Evolutionary conservation across 1,284 basidiomycete genomes (phyloP).

Genomic region (Boletellus sp.): DNA sequence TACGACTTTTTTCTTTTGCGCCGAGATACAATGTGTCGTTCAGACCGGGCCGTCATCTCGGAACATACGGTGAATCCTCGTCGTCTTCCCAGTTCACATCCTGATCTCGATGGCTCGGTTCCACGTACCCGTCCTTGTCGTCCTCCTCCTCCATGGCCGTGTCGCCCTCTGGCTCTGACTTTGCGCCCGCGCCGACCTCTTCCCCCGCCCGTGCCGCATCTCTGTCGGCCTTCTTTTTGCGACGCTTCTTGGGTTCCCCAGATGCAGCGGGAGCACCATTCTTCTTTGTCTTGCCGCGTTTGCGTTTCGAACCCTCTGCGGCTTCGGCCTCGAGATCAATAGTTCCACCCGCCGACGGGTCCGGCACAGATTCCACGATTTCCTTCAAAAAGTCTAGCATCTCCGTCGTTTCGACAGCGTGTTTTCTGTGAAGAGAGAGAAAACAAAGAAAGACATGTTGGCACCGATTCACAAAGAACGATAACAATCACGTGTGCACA

Average conservation of each 20-base stretch:
- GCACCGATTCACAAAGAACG: not conserved
- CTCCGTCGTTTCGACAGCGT: slow-evolving; percentile 85
- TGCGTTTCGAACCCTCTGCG: slow-evolving; percentile 49
- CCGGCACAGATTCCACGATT: slow-evolving; percentile 86
- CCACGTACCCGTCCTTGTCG: slow-evolving; percentile 26
- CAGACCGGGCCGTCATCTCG: slow-evolving; percentile 22
- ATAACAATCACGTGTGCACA: not conserved
- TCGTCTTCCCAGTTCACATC: slow-evolving; percentile 27
- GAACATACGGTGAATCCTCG: slow-evolving; percentile 33
- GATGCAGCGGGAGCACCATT: slow-evolving; percentile 33
- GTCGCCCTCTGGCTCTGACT: slow-evolving; percentile 32
- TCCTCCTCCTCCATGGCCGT: slow-evolving; percentile 36
- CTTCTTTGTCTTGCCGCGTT: slow-evolving; percentile 53
- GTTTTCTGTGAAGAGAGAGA: slow-evolving; percentile 62
- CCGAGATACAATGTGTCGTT: slow-evolving; percentile 7
- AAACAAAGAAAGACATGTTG: not conserved
- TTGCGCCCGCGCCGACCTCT: slow-evolving; percentile 28
- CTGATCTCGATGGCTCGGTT: slow-evolving; percentile 24
- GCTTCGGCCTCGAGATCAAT: slow-evolving; percentile 65
- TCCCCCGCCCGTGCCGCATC: slow-evolving; percentile 30
- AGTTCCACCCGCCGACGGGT: slow-evolving; percentile 80
- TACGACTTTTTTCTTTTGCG: slow-evolving; percentile 6
- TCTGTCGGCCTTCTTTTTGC: slow-evolving; percentile 39
- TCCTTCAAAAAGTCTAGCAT: slow-evolving; percentile 96
- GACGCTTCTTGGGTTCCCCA: slow-evolving; percentile 37